These are phyloP conservation scores for Amanita exitialis DNA, from an alignment of 768 basidiomycete genomes.

Conservation along the genomic window DNA sequence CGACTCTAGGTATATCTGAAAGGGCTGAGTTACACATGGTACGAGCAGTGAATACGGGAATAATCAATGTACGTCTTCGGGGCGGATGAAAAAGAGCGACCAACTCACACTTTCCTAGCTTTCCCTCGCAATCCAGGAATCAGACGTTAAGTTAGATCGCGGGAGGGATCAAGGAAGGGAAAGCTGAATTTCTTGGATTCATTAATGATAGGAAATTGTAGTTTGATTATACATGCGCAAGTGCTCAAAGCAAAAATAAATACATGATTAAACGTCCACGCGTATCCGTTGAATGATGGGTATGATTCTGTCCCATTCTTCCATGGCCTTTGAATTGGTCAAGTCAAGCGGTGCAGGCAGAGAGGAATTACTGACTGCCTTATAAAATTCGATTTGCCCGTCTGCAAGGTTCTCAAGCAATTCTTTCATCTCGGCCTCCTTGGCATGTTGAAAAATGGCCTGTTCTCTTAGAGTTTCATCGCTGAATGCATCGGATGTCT, in stretches of 20 bases:
- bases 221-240: conserved; percentile 14
- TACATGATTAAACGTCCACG: conserved; percentile 62
- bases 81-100: not conserved
- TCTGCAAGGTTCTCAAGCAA: conserved; percentile 84
- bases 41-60: conserved; percentile 74
- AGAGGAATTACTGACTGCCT: conserved; percentile 41
- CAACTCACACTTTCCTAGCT: conserved; percentile 23
- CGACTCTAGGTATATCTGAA: conserved; percentile 56
- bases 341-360: not conserved
- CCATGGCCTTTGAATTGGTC: conserved; percentile 58
- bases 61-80: conserved; percentile 51
- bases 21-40: conserved; percentile 65
- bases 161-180: conserved; percentile 13
- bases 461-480: conserved; percentile 93
- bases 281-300: conserved; percentile 89
- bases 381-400: conserved; percentile 93
- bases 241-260: conserved; percentile 9
- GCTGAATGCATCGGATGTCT: conserved; percentile 94
- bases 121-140: conserved; percentile 74
- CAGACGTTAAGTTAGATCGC: conserved; percentile 50
- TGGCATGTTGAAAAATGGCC: conserved; percentile 78
- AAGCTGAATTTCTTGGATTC: not conserved
- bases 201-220: not conserved
- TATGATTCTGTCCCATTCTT: conserved; percentile 95
- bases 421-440: conserved; percentile 96